phyloP scores from a whole-genome alignment of 2,329 filamentous ascomycete genomes.

The Arthrobotrys megalospora region DNA sequence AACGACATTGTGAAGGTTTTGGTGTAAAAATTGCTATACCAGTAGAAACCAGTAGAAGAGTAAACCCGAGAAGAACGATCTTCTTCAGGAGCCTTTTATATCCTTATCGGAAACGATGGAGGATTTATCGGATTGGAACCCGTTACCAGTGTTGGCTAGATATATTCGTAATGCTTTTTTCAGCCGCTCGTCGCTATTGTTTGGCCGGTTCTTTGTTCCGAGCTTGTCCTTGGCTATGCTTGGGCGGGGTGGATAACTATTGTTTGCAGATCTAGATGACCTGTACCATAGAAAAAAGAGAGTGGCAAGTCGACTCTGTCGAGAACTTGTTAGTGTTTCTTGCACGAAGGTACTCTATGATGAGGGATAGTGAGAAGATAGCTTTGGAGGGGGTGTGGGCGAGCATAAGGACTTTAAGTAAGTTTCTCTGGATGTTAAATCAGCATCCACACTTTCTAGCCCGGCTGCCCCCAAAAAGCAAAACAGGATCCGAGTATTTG shows the following conservation, averaged over 20 bases:
- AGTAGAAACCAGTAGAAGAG: neutral
- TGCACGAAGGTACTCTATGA: constrained; percentile 5
- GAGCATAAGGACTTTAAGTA: constrained; percentile 44
- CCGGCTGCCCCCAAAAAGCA: neutral
- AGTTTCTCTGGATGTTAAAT: constrained; percentile 37
- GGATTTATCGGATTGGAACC: constrained; percentile 3
- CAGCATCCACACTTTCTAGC: constrained; percentile 1
- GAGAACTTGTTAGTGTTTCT: neutral
- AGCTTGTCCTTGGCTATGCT: constrained; percentile 10
- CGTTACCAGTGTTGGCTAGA: constrained; percentile 39
- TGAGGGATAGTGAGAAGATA: constrained; percentile 29
- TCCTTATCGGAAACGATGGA: constrained; percentile 31
- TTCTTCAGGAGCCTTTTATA: constrained; percentile 27
- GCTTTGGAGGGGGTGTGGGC: constrained; percentile 16
- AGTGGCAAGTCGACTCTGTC: constrained; percentile 13
- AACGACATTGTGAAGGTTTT: constrained; percentile 47
- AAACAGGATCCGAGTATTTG: constrained; percentile 20
- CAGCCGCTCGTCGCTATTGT: constrained; percentile 47
- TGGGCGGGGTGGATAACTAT: constrained; percentile 4
- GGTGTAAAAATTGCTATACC: neutral
- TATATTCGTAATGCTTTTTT: constrained; percentile 58
- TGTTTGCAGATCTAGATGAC: constrained; percentile 11
- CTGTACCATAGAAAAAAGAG: neutral
- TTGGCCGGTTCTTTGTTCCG: constrained; percentile 35
- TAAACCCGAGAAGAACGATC: neutral